Base-by-base conservation (phyloP, 2,329 filamentous ascomycete genomes). In the Tolypocladium nubicola region DNA sequence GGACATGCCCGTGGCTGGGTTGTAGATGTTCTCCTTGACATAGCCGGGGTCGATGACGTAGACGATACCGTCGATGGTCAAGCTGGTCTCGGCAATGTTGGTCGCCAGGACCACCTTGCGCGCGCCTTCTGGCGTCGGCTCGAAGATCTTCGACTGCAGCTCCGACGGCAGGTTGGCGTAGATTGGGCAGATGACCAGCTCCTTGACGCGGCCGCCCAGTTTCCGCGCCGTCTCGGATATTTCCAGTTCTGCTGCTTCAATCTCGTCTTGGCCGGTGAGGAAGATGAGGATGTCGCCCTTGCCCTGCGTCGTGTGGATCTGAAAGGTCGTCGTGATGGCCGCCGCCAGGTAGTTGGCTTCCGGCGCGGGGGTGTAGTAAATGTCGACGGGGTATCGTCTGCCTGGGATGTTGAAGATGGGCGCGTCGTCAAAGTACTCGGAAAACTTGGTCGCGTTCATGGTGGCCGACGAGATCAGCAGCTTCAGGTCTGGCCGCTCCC, bases 11-110 rank as follows among this genome's bases (percentile, higher is more conserved):
- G 90, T 96, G 1, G 88, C 84, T 0, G 92, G 88, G 61, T 96
- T 96, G 75, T 93, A 97, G 1, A 92, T 83, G 64, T 96, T 96
- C 68, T 97, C 90, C 71, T 99, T 99, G 61, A 94, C 90, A 62
- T 95, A 96, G 0, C 94, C 94, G 0, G 89, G 89, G 64, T 99
- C 94, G 59, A 97, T 96, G 40, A 97, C 94, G 69, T 95, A 97
- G 10, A 93, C 88, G 59, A 97, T 96, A 19, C 92, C 93, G 68
- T 97, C 92, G 58, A 99, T 96, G 0, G 94, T 99, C 67, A 99
- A 75, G 76, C 86, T 91, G 0, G 94, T 99, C 71, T 99, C 94
- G 2, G 94, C 94, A 70, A 99, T 97, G 68, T 99, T 99, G 2
- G 94, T 97, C 0, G 93, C 91, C 41, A 97, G 75, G 0, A 99